phyloP scores from a whole-genome alignment of 352 stramenopile genomes.

The Globisporangium cederbergense region DNA sequence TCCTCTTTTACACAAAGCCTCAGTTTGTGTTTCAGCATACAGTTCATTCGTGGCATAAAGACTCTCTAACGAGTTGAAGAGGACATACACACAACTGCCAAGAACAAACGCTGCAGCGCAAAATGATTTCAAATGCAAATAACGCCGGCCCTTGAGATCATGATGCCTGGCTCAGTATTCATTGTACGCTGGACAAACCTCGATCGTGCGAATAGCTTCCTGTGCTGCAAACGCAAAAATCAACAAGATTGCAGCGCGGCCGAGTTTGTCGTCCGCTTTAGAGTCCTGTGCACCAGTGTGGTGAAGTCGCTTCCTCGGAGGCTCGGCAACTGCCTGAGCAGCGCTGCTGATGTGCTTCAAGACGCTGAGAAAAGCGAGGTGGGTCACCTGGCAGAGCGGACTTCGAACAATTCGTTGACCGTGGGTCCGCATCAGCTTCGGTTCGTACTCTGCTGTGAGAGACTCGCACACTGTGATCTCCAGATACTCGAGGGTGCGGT shows the following conservation, averaged over 20 bases:
- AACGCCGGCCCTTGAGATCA: too few species aligned
- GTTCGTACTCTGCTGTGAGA: background rate
- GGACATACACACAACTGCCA: too few species aligned
- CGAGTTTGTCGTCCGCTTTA: background rate
- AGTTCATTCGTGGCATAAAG: too few species aligned
- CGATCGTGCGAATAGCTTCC: background rate
- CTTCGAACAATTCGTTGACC: too few species aligned
- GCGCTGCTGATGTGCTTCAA: background rate
- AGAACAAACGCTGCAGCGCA: too few species aligned
- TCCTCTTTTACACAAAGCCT: too few species aligned
- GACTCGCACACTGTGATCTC: background rate
- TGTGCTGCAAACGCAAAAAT: slow-evolving; percentile 6
- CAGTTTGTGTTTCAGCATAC: too few species aligned
- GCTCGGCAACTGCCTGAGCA: background rate
- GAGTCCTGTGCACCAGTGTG: background rate
- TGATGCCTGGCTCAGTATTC: too few species aligned
- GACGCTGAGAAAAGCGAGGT: slow-evolving; percentile 2
- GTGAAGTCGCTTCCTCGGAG: background rate
- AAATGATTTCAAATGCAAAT: too few species aligned
- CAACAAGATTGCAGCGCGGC: background rate
- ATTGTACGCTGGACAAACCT: background rate
- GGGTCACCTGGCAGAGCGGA: background rate
- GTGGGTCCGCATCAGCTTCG: background rate
- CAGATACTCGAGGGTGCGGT: background rate
- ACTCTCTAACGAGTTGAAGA: too few species aligned